phyloP scores from a whole-genome alignment of 176 grass and related monocot species.

The Triticum monococcum region DNA sequence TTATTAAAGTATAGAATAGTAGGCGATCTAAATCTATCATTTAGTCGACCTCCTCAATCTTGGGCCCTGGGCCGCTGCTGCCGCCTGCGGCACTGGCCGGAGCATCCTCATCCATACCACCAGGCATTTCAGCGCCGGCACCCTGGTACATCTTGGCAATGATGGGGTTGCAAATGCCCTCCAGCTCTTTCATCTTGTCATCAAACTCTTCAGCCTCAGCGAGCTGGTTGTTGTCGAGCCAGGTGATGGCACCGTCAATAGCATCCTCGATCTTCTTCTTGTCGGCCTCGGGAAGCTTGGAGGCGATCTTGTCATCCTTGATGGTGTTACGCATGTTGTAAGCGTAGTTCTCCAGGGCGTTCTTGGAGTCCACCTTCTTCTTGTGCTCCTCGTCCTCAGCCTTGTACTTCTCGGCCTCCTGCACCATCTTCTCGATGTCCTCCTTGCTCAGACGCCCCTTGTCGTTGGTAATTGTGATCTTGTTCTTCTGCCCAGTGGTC shows the following conservation, averaged over 20 bases:
- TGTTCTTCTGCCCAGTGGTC: conserved; percentile 84
- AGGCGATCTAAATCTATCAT: background rate
- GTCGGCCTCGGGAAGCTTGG: conserved; percentile 56
- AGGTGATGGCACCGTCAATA: conserved; percentile 61
- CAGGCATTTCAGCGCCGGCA: conserved; percentile 53
- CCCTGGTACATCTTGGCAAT: conserved; percentile 97
- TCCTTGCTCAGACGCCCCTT: conserved; percentile 84
- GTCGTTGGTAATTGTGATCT: conserved; percentile 93
- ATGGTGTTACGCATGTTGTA: conserved; percentile 98
- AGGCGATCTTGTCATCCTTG: conserved; percentile 78
- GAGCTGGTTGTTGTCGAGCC: conserved; percentile 83
- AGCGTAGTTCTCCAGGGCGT: conserved; percentile 83
- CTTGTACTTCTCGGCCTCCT: conserved; percentile 92
- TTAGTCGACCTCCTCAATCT: conserved; percentile 95
- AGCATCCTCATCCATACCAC: conserved; percentile 69
- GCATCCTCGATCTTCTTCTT: conserved; percentile 92
- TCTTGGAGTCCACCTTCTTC: conserved; percentile 90
- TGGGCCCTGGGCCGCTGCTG: conserved; percentile 71
- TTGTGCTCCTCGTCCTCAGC: conserved; percentile 86
- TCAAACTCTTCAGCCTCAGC: conserved; percentile 83
- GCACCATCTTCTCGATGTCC: conserved; percentile 92
- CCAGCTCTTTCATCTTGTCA: conserved; percentile 94
- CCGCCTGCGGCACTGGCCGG: conserved; percentile 40
- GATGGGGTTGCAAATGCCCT: conserved; percentile 85
- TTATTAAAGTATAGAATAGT: conserved; percentile 17